Base-by-base conservation (phyloP, 768 basidiomycete genomes). In the Podaxis sp. region DNA sequence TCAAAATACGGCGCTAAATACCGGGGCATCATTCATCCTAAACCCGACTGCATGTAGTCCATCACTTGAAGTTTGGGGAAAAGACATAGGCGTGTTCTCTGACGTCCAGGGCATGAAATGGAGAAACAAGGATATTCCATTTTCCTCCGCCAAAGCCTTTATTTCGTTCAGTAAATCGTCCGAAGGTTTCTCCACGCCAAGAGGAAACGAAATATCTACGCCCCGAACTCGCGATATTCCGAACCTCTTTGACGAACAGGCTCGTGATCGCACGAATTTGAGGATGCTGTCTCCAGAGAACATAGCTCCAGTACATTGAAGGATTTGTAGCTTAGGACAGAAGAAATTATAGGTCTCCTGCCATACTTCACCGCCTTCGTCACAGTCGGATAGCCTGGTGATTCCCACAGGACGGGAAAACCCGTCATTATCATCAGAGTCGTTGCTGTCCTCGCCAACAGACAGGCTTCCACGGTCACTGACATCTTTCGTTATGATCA, bases 281-380 rank as follows among this genome's bases (percentile, higher is more conserved):
- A 55, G 36, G 11, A 38, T 33, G 54, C 13, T 2, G 8, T 38
- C 33, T n/a, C n/a, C 33, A 19, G 54, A 55, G 54, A 55, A 55
- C 54, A 38, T 55, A n/a, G 57, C 46, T 50, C 57, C 57, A 33
- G 36, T 59, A 25, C 46, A 59, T 13, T 59, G 57, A 5, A 59
- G 25, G 25, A 52, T 22, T 11, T 59, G 49, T 15, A 59, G 24
- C n/a, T 52, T 59, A 6, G 58, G 58, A 19, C 58, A 51, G 50
- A 59, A 38, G 29, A 33, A 59, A 4, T 58, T 49, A n/a, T 47
- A 38, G 37, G 54, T 40, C 54, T 55, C 54, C 15, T 55, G 37
- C 37, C 37, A 38, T 12, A 13, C 22, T 33, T 38, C 37, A 37
- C 22, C 19, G 0, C 19, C 54, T 6, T 38, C 37, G 22, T 54